A percentile compares a stretch with the other conserved stretches of the same genome.
Conservation (phyloP, 192 early-diverging fungal genomes). For the Podila verticillata region DNA sequence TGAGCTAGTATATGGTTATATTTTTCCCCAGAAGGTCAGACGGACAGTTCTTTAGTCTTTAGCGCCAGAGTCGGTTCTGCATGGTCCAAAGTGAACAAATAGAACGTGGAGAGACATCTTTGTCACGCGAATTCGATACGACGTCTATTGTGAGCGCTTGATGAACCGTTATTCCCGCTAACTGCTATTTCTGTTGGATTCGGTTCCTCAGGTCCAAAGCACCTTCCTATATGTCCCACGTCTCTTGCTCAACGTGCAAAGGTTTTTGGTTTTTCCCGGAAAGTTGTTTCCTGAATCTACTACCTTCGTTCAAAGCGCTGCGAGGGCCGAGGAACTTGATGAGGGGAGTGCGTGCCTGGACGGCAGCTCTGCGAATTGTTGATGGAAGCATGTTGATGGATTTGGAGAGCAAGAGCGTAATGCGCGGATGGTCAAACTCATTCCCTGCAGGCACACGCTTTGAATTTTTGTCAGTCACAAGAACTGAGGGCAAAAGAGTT, state of each 20-base stretch:
- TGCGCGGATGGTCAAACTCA: no score
- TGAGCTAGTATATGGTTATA: slow-evolving; percentile 13
- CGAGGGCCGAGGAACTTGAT: slow-evolving; percentile 54
- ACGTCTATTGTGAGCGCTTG: background rate
- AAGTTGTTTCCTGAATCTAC: no score
- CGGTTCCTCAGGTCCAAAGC: background rate
- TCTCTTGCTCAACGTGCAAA: background rate
- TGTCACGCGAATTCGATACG: no score
- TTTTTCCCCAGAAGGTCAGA: background rate
- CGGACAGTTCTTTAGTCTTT: background rate
- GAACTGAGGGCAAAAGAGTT: no score
- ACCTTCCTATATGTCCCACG: background rate
- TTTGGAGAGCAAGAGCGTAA: background rate
- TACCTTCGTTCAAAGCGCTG: slow-evolving; percentile 24
- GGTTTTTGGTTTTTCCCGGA: background rate
- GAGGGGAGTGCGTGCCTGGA: slow-evolving; percentile 37
- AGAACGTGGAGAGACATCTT: no score
- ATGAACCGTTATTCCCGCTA: background rate
- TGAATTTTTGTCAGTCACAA: no score
- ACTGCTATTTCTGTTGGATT: background rate
- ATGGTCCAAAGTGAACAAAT: no score
- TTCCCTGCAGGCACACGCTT: no score
- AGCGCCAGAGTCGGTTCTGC: no score
- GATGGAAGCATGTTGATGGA: slow-evolving; percentile 25
- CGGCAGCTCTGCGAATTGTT: slow-evolving; percentile 16